These are phyloP conservation scores for Dendrobium chrysotoxum DNA, from an alignment of 106 monocot species.

Conservation along the genomic window DNA sequence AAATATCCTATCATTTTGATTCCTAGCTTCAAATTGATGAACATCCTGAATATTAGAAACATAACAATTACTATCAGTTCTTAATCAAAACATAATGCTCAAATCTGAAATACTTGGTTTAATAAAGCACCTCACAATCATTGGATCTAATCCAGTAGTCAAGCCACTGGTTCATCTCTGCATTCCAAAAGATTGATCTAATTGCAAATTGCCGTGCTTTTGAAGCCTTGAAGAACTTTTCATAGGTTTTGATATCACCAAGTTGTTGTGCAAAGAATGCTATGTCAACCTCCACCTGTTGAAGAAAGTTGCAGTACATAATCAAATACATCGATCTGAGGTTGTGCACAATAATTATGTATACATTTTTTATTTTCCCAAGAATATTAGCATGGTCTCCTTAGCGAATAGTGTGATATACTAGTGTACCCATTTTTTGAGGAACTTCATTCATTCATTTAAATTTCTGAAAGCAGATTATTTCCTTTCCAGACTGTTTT, in stretches of 20 bases:
- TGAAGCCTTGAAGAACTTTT: slow-evolving; percentile 36
- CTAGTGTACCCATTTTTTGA: too few relatives aligned
- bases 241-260: slow-evolving; percentile 22
- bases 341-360: neutral
- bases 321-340: neutral
- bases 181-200: slow-evolving; percentile 53
- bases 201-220: slow-evolving; percentile 32
- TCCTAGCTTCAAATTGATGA: slow-evolving; percentile 41
- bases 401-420: neutral
- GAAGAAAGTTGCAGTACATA: slow-evolving; percentile 2
- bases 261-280: slow-evolving; percentile 39
- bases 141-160: slow-evolving; percentile 48
- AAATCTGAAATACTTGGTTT: neutral
- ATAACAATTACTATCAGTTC: neutral
- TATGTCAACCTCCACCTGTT: slow-evolving; percentile 67
- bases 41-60: slow-evolving; percentile 36
- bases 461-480: neutral
- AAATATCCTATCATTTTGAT: slow-evolving; percentile 61
- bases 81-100: neutral
- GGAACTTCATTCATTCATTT: too few relatives aligned
- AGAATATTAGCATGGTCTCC: neutral
- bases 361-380: neutral
- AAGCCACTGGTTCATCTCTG: slow-evolving; percentile 62
- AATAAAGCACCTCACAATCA: slow-evolving; percentile 18
- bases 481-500: neutral